Conservation (phyloP, 2,329 filamentous ascomycete genomes). For the Colletotrichum orchidophilum region DNA sequence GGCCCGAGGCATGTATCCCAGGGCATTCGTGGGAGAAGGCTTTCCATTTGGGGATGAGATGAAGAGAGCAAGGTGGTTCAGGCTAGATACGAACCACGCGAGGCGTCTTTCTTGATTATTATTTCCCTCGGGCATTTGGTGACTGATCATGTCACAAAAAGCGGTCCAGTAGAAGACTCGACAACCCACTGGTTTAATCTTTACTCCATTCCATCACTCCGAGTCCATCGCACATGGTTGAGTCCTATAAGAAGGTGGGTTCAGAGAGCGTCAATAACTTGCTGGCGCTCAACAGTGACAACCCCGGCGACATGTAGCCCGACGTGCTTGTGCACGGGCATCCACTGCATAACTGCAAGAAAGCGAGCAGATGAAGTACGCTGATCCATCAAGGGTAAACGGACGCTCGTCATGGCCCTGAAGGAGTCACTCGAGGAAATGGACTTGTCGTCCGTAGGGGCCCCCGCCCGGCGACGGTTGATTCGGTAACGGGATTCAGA, state of each 20-base stretch:
- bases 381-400: neutral
- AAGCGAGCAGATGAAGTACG: neutral
- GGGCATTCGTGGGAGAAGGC: neutral
- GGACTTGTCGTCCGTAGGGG: constrained; percentile 12
- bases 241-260: neutral
- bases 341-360: neutral
- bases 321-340: neutral
- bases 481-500: constrained; percentile 24
- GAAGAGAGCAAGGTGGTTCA: neutral
- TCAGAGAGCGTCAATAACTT: neutral
- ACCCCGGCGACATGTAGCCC: neutral
- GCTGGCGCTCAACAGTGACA: neutral
- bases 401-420: neutral
- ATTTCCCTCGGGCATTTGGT: neutral
- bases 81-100: neutral
- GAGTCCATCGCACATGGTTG: neutral
- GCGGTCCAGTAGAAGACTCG: constrained; percentile 8
- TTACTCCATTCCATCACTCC: neutral
- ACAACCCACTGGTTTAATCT: neutral
- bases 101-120: neutral
- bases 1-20: neutral
- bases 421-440: constrained; percentile 9
- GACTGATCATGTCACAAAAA: constrained; percentile 4
- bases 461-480: constrained; percentile 11
- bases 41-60: neutral